Evolutionary conservation across 805 yeast genomes (phyloP).

Genomic region (Lachancea waltii): DNA sequence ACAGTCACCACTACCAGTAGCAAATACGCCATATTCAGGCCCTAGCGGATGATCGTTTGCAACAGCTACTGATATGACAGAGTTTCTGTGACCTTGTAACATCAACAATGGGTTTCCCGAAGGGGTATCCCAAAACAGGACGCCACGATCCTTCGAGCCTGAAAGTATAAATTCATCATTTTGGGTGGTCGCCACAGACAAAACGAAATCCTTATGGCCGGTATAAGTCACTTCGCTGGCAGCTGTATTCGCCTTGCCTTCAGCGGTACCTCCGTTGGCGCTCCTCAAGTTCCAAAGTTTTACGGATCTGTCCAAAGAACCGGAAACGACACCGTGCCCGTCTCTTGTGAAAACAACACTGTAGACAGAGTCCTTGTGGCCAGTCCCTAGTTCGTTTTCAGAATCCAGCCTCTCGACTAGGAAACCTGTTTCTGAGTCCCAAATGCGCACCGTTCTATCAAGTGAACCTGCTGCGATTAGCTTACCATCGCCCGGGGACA

Average conservation of each 20-base stretch:
- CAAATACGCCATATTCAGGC: constrained; percentile 65
- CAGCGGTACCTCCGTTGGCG: constrained; percentile 35
- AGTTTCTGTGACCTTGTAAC: constrained; percentile 95
- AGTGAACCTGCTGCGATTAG: constrained; percentile 94
- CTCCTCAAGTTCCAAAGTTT: constrained; percentile 88
- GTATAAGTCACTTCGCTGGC: constrained; percentile 84
- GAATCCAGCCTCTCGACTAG: constrained; percentile 87
- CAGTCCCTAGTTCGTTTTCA: constrained; percentile 81
- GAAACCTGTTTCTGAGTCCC: constrained; percentile 93
- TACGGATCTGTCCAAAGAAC: constrained; percentile 92
- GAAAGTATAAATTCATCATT: constrained; percentile 85
- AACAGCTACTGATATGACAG: constrained; percentile 91
- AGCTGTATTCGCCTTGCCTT: constrained; percentile 39
- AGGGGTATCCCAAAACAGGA: constrained; percentile 90
- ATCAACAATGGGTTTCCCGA: constrained; percentile 88
- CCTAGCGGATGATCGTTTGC: constrained; percentile 67
- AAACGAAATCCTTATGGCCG: constrained; percentile 94
- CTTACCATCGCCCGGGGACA: constrained; percentile 83
- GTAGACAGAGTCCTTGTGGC: constrained; percentile 94
- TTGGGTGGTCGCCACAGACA: constrained; percentile 90
- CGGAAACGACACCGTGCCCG: constrained; percentile 88
- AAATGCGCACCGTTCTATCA: constrained; percentile 91
- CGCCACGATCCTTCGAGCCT: constrained; percentile 96
- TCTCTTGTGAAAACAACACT: constrained; percentile 88
- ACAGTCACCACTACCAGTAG: constrained; percentile 97